Conservation (phyloP, 2,329 filamentous ascomycete species). For the Pseudogymnoascus sp. region DNA sequence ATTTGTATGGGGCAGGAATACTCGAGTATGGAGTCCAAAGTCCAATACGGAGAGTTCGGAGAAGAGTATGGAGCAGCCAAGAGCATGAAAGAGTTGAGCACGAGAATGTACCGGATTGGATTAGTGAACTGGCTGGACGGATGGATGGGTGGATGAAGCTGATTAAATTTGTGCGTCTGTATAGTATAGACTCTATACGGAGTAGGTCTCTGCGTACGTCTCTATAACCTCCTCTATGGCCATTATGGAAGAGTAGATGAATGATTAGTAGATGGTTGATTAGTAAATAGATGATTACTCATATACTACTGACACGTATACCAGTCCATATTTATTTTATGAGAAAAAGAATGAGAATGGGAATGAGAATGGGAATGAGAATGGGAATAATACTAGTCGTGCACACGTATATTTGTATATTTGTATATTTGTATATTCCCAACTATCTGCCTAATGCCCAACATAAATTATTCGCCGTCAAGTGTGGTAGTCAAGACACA, state of each 20-base stretch:
- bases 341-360: too few relatives aligned
- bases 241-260: too few relatives aligned
- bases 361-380: too few relatives aligned
- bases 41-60: too few relatives aligned
- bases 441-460: background rate
- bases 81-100: background rate
- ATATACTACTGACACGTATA: background rate
- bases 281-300: background rate
- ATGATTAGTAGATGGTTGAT: background rate
- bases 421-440: background rate
- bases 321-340: too few relatives aligned
- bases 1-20: background rate
- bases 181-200: too few relatives aligned
- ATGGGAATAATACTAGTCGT: too few relatives aligned
- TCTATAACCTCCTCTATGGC: background rate
- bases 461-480: background rate
- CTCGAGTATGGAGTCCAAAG: too few relatives aligned
- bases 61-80: background rate
- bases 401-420: too few relatives aligned
- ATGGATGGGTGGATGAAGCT: too few relatives aligned
- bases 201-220: too few relatives aligned
- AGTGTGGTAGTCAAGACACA: background rate
- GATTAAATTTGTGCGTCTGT: too few relatives aligned
- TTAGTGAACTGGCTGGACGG: background rate
- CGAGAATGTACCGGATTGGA: conserved; percentile 1